phyloP scores from a whole-genome alignment of 2,329 filamentous ascomycete species.

The Byssochlamys sp. region DNA sequence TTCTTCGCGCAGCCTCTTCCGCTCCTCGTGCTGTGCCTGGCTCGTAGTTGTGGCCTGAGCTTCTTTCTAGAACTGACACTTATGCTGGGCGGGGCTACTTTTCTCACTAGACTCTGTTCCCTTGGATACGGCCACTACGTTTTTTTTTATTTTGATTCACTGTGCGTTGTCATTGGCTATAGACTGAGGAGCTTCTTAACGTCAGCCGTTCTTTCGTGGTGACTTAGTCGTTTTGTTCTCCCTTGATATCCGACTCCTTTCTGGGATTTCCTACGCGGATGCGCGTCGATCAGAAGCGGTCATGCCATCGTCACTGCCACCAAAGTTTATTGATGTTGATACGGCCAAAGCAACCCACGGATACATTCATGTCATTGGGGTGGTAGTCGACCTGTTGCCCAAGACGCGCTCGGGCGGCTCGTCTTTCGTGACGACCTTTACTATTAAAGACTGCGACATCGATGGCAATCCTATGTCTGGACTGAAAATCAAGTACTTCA shows the following conservation, averaged over 20 bases:
- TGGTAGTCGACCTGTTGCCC: constrained; percentile 56
- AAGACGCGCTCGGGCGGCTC: constrained; percentile 43
- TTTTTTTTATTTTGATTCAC: neutral
- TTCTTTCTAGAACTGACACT: neutral
- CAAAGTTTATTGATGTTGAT: constrained; percentile 39
- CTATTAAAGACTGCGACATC: constrained; percentile 49
- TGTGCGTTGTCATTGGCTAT: neutral
- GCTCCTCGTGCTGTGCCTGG: neutral
- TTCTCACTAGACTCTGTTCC: constrained; percentile 1
- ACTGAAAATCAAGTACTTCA: constrained; percentile 53
- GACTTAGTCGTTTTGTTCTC: neutral
- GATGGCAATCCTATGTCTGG: constrained; percentile 33
- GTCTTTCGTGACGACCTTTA: constrained; percentile 55
- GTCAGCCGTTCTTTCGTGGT: neutral
- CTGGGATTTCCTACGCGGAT: neutral
- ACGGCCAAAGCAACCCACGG: constrained; percentile 30
- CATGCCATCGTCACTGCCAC: constrained; percentile 24
- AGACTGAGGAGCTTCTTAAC: neutral
- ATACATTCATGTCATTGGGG: constrained; percentile 55
- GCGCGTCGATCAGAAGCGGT: neutral
- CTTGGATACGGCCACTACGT: neutral
- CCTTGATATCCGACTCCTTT: neutral
- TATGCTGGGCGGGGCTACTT: neutral
- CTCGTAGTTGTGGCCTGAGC: neutral
- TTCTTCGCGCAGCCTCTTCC: neutral